Base-by-base conservation (phyloP, 768 basidiomycete genomes). In the Mrakia blollopis region DNA sequence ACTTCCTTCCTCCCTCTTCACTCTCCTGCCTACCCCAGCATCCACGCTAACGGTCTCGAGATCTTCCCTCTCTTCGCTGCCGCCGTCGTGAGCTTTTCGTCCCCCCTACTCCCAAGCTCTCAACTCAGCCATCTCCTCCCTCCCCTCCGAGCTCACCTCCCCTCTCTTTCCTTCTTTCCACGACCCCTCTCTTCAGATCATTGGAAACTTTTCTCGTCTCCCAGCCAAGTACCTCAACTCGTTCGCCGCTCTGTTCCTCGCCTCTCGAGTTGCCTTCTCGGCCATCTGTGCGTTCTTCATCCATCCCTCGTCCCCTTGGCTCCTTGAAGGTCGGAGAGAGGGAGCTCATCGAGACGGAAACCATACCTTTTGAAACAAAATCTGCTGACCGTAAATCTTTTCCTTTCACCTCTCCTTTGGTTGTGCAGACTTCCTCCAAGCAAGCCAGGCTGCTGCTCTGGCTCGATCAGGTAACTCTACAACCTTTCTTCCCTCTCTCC, bases 11-110 rank as follows among this genome's bases (percentile, higher is more conserved):
- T 37, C 30, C 37, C 62, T 35, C 44, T 50, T 50, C 47, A 5
- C 18, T 9, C 7, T 21, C 13, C 47, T 21, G 62, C 7, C 8
- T 65, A 2, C 10, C 14, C 30, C 35, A 41, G 32, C 18, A 73
- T 71, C 35, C 76, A 77, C 71, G 13, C n/a, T 35, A 77, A 77
- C 71, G 76, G 76, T 54, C 71, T 77, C 62, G 76, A 77, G 63
- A 77, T 72, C 70, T 77, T 77, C 71, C 72, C 72, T 32, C 35
- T 77, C 61, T 72, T 77, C 41, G 76, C 65, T 30, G 1, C 67
- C 13, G 72, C 72, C 37, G 18, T 77, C 63, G 74, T 69, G 7
- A 23, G 65, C 47, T 30, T 14, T 28, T 30, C 4, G 16, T 14
- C 7, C 18, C 10, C 5, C 14, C 44, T 13, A 41, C 44, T 28